A percentile compares a stretch with the other conserved stretches of the same genome.
Conservation (phyloP, 2,329 filamentous ascomycete species). For the Madurella fahalii region DNA sequence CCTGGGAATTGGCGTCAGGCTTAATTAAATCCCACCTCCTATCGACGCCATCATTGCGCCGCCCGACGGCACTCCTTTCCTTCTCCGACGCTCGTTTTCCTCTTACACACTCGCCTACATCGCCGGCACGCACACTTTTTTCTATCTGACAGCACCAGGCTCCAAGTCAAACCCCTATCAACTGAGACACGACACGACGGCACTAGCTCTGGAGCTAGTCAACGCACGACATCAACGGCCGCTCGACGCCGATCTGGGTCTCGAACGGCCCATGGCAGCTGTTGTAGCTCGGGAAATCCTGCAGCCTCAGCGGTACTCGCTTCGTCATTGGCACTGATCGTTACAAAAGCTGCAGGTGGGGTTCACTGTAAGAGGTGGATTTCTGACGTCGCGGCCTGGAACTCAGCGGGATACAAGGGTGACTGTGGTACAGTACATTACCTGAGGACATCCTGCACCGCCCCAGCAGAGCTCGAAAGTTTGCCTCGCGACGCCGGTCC, state of each 20-base stretch:
- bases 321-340: neutral
- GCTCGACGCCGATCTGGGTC: neutral
- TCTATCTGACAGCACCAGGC: neutral
- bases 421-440: neutral
- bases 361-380: neutral
- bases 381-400: neutral
- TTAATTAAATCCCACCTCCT: neutral
- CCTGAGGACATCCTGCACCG: neutral
- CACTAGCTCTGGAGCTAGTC: neutral
- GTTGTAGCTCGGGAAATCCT: neutral
- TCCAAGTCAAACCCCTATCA: too few relatives aligned
- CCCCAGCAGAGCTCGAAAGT: neutral
- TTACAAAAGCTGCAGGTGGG: neutral
- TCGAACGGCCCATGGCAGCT: neutral
- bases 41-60: neutral
- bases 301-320: neutral
- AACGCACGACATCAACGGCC: neutral
- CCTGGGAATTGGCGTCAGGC: neutral
- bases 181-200: too few relatives aligned
- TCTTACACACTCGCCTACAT: too few relatives aligned
- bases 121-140: neutral
- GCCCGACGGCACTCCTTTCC: neutral
- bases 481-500: slow-evolving; percentile 9
- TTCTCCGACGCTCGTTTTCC: neutral
- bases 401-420: too few relatives aligned